These are phyloP conservation scores for Cucurbita maxima DNA, from an alignment of 306 rosid genomes.

Conservation along the genomic window DNA sequence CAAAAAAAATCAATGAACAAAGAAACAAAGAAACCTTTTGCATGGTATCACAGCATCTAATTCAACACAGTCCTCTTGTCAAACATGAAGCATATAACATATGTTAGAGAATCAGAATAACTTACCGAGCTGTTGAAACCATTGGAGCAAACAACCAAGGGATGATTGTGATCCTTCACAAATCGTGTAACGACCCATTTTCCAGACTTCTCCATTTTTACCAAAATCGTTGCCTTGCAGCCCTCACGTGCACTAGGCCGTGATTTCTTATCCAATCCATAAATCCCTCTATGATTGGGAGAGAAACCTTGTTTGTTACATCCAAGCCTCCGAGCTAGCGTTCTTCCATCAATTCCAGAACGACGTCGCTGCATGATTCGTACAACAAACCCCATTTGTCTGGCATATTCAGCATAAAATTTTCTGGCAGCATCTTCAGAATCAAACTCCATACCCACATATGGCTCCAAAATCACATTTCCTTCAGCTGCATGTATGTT, in stretches of 20 bases:
- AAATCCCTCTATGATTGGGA: slow-evolving; percentile 39
- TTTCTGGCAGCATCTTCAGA: slow-evolving; percentile 69
- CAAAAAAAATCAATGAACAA: no score
- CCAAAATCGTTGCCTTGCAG: slow-evolving; percentile 82
- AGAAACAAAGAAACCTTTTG: not conserved
- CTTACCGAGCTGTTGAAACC: slow-evolving; percentile 70
- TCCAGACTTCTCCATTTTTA: slow-evolving; percentile 80
- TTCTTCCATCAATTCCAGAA: slow-evolving; percentile 74
- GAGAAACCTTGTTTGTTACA: slow-evolving; percentile 92
- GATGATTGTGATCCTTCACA: slow-evolving; percentile 82
- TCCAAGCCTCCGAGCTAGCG: slow-evolving; percentile 91
- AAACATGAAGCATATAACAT: not conserved
- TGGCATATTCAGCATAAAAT: slow-evolving; percentile 63
- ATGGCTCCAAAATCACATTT: slow-evolving; percentile 42
- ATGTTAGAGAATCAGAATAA: slow-evolving; percentile 2
- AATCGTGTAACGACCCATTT: slow-evolving; percentile 89
- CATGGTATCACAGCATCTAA: not conserved
- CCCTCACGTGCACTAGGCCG: slow-evolving; percentile 90
- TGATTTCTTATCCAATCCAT: slow-evolving; percentile 52
- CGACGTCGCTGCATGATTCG: slow-evolving; percentile 85
- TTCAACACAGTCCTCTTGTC: not conserved
- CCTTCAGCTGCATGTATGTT: slow-evolving; percentile 31
- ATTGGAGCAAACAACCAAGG: slow-evolving; percentile 49
- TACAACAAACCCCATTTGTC: slow-evolving; percentile 56
- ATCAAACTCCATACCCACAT: slow-evolving; percentile 81